A percentile compares a stretch with the other conserved stretches of the same genome.
phyloP scores from a whole-genome alignment of 306 rosid species.

The Quercus suber region DNA sequence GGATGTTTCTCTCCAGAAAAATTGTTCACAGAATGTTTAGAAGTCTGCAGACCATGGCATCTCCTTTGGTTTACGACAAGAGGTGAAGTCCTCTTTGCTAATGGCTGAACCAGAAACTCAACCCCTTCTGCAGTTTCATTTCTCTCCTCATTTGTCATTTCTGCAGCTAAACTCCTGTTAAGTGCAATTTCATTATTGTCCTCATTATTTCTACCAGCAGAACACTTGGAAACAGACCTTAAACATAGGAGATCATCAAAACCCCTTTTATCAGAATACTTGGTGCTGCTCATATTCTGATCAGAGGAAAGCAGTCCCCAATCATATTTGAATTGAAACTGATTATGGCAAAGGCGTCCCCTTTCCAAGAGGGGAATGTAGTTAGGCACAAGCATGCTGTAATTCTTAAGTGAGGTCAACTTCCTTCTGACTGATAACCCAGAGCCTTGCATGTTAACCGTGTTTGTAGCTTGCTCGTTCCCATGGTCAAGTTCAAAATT shows the following conservation, averaged over 20 bases:
- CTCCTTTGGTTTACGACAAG: conserved; percentile 29
- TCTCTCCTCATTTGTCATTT: conserved; percentile 29
- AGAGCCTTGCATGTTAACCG: conserved; percentile 30
- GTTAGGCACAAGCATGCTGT: conserved; percentile 44
- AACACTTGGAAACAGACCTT: conserved; percentile 12
- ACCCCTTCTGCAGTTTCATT: conserved; percentile 25
- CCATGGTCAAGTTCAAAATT: conserved; percentile 23
- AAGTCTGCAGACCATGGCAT: conserved; percentile 32
- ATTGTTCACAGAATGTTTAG: conserved; percentile 29
- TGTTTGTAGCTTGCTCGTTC: conserved; percentile 22
- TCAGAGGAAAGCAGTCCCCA: conserved; percentile 30
- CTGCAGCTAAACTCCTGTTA: conserved; percentile 25
- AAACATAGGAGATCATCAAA: conserved; percentile 21
- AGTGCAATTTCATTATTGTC: conserved; percentile 28
- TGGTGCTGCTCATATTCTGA: conserved; percentile 24
- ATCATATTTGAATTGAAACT: conserved; percentile 28
- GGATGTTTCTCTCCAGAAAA: conserved; percentile 23
- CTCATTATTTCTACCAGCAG: conserved; percentile 27
- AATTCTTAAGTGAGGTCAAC: conserved; percentile 50
- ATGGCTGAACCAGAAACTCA: conserved; percentile 23
- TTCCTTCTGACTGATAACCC: conserved; percentile 30
- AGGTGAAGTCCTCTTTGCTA: conserved; percentile 34
- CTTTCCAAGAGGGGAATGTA: conserved; percentile 10
- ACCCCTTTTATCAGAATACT: conserved; percentile 34
- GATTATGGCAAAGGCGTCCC: conserved; percentile 16